These are phyloP conservation scores for Avena eriantha DNA, from an alignment of 176 grass and related monocot species.

Conservation along the genomic window DNA sequence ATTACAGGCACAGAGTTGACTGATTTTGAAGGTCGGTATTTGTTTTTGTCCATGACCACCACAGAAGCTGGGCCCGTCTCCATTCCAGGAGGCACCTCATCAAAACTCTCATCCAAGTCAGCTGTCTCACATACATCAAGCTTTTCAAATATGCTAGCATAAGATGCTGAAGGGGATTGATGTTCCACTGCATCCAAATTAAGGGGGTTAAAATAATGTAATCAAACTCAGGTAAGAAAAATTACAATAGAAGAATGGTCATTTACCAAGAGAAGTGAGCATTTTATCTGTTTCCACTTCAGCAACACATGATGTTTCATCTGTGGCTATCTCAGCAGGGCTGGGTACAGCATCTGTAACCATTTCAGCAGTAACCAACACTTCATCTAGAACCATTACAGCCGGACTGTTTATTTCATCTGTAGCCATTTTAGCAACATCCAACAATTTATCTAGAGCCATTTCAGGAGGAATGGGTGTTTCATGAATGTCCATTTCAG, in stretches of 20 bases:
- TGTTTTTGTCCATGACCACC: slow-evolving; percentile 42
- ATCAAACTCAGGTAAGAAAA: slow-evolving; percentile 30
- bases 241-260: slow-evolving; percentile 28
- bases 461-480: slow-evolving; percentile 26
- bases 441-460: slow-evolving; percentile 36
- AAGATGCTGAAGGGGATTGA: slow-evolving; percentile 39
- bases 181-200: slow-evolving; percentile 54
- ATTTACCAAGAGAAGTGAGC: slow-evolving; percentile 44
- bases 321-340: slow-evolving; percentile 31
- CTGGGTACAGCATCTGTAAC: slow-evolving; percentile 6
- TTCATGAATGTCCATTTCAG: slow-evolving; percentile 30
- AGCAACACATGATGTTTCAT: slow-evolving; percentile 35
- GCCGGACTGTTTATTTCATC: neutral
- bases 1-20: slow-evolving; percentile 48
- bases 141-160: slow-evolving; percentile 73
- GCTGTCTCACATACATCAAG: slow-evolving; percentile 46
- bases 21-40: slow-evolving; percentile 55
- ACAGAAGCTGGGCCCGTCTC: slow-evolving; percentile 50
- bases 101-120: slow-evolving; percentile 57
- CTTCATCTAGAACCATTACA: slow-evolving; percentile 44
- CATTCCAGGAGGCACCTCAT: slow-evolving; percentile 73
- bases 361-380: slow-evolving; percentile 21
- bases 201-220: slow-evolving; percentile 40
- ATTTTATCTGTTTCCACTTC: slow-evolving; percentile 43
- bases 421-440: slow-evolving; percentile 25